Evolutionary conservation across 805 yeast species (phyloP), one percentile per base, ranked within the genome.

Genomic region (Suhomyces tanzawaensis): DNA sequence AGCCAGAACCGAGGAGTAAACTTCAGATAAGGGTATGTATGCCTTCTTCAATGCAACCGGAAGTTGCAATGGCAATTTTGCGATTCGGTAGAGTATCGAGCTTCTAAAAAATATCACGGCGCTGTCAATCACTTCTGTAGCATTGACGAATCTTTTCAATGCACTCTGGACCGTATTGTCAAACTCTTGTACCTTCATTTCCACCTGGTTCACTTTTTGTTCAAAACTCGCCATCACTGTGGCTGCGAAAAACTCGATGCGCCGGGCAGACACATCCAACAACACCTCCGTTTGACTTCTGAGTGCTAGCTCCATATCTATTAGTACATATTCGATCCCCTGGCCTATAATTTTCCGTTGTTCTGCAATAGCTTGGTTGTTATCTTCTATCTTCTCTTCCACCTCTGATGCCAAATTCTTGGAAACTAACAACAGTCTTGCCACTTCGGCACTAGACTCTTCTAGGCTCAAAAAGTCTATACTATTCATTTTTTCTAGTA

Each of bases 111-210:
- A n/a, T n/a, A n/a, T n/a, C n/a, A n/a, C n/a, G n/a, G n/a, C 31
- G n/a, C n/a, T 13, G 4, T n/a, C 18, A 13, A 29, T 12, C 4
- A 14, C 22, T 9, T 29, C 31, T 9, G 14, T 29, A 5, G 18
- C 15, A 14, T 29, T 29, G 18, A 21, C 16, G 14, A 29, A 32
- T n/a, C 15, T 19, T 19, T 17, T 15, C 19, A 13, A 21, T 26
- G 26, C 18, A 26, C 8, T 11, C 12, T n/a, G 33, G 11, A 39
- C 23, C 15, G 33, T 34, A 14, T 30, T 17, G 19, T 39, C 27
- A 18, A 34, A 29, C 12, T 16, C 24, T 4, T 11, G 29, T 9
- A 39, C 12, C 9, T 23, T 16, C 12, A n/a, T 3, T 23, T 29
- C 28, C 13, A 34, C 25, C 29, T 29, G 32, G 25, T 29, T 34